Evolutionary conservation across 2,329 filamentous ascomycete genomes (phyloP).

Genomic region (Venturia asperata): DNA sequence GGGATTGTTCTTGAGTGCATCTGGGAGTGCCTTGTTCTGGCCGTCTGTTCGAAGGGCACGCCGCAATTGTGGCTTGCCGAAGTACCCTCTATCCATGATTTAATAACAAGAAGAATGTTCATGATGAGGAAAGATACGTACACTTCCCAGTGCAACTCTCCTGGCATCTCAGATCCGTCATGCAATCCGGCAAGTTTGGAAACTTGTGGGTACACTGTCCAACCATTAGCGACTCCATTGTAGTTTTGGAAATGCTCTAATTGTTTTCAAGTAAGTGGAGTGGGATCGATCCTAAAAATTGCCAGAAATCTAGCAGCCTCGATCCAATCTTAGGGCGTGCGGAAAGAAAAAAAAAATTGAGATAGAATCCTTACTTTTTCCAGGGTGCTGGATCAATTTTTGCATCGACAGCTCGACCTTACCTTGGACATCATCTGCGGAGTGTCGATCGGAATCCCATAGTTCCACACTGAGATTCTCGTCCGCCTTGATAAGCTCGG

Average conservation of each 20-base stretch:
- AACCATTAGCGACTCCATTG: conserved; percentile 32
- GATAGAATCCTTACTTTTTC: conserved; percentile 41
- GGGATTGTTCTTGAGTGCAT: conserved; percentile 63
- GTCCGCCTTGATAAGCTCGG: conserved; percentile 85
- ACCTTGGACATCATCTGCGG: conserved; percentile 88
- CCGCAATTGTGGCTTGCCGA: conserved; percentile 82
- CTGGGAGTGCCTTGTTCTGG: conserved; percentile 69
- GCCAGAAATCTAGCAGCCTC: neutral
- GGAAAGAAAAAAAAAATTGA: neutral
- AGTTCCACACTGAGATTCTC: conserved; percentile 90
- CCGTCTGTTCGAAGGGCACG: conserved; percentile 79
- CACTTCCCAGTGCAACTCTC: conserved; percentile 58
- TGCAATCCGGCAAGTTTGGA: conserved; percentile 79
- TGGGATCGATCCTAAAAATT: neutral
- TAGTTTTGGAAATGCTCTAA: neutral
- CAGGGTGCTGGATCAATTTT: conserved; percentile 88
- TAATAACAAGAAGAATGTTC: neutral
- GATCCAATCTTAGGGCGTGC: neutral
- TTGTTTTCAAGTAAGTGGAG: neutral
- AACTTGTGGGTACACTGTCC: conserved; percentile 69
- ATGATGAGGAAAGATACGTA: neutral
- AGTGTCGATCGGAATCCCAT: conserved; percentile 91
- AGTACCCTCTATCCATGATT: conserved; percentile 87
- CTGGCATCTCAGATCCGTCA: conserved; percentile 80
- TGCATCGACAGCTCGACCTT: conserved; percentile 92